These are phyloP conservation scores for Cercospora sojina DNA, from an alignment of 2,329 filamentous ascomycete genomes.

Conservation along the genomic window DNA sequence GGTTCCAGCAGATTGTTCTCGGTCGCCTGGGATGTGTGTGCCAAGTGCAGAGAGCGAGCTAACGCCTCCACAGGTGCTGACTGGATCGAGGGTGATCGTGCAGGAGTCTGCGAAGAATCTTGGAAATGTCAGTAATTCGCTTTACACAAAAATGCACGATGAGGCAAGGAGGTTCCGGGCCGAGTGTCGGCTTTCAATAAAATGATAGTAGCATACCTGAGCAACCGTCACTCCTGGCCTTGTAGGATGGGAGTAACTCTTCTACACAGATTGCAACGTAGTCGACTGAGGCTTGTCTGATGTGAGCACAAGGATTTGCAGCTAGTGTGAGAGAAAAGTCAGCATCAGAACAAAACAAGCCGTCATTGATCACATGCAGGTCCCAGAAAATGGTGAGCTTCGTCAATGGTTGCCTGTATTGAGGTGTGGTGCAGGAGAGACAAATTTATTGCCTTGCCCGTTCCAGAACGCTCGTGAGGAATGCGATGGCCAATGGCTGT, in stretches of 20 bases:
- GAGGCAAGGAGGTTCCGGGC: conserved; percentile 37
- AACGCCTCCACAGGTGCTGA: conserved; percentile 51
- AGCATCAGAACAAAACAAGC: neutral
- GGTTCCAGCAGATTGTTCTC: conserved; percentile 38
- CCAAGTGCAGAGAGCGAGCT: conserved; percentile 53
- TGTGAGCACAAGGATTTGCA: neutral
- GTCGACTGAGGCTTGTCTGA: neutral
- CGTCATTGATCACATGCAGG: neutral
- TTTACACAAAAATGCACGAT: conserved; percentile 32
- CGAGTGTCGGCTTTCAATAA: conserved; percentile 16
- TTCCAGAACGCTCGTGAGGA: conserved; percentile 4
- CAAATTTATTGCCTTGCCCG: conserved; percentile 15
- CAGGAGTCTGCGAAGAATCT: conserved; percentile 41
- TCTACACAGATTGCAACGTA: neutral
- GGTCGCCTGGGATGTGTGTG: conserved; percentile 17
- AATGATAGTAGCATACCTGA: conserved; percentile 25
- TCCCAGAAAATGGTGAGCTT: neutral
- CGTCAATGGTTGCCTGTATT: neutral
- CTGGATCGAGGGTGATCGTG: conserved; percentile 32
- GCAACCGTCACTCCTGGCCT: conserved; percentile 10
- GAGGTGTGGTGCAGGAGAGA: neutral
- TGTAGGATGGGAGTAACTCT: neutral
- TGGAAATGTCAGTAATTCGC: conserved; percentile 44
- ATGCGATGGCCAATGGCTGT: conserved; percentile 4
- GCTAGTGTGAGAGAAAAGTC: neutral